Conservation (phyloP, 495 filamentous ascomycete species). For the Durotheca rogersii region DNA sequence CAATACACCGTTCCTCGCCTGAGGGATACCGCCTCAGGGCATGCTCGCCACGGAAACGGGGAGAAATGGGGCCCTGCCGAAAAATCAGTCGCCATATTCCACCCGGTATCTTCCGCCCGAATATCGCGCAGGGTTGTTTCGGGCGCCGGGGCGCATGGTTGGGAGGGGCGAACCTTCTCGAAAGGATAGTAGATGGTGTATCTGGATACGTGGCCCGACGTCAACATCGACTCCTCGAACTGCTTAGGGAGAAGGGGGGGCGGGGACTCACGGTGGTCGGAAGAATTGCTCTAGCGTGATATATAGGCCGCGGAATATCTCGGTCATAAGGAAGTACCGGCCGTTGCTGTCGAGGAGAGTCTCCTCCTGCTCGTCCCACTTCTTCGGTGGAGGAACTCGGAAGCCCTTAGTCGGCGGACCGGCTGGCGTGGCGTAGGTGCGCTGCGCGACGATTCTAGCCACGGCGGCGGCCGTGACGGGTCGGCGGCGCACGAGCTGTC, state of each 20-base stretch:
- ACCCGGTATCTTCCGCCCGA: neutral
- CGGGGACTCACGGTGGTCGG: constrained; percentile 79
- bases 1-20: constrained; percentile 97
- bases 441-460: constrained; percentile 37
- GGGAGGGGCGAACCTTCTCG: constrained; percentile 66
- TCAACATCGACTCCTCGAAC: constrained; percentile 1
- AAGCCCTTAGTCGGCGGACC: constrained; percentile 78
- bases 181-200: constrained; percentile 99
- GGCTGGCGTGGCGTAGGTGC: constrained; percentile 72
- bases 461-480: constrained; percentile 21
- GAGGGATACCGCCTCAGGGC: constrained; percentile 93
- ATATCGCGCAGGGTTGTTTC: constrained; percentile 13
- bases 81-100: neutral
- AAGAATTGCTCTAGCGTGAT: constrained; percentile 98
- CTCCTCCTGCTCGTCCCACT: constrained; percentile 72
- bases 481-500: constrained; percentile 41
- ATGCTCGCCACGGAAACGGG: constrained; percentile 96
- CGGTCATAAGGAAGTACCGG: constrained; percentile 88
- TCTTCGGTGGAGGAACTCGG: constrained; percentile 64
- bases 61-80: constrained; percentile 82
- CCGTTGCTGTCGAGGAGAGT: constrained; percentile 76
- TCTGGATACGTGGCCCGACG: constrained; percentile 42
- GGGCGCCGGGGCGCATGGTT: neutral
- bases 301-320: constrained; percentile 98
- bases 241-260: neutral